A percentile compares a stretch with the other conserved stretches of the same genome.
Evolutionary conservation across 2,329 filamentous ascomycete species (phyloP).

Genomic region (Alternaria solani): DNA sequence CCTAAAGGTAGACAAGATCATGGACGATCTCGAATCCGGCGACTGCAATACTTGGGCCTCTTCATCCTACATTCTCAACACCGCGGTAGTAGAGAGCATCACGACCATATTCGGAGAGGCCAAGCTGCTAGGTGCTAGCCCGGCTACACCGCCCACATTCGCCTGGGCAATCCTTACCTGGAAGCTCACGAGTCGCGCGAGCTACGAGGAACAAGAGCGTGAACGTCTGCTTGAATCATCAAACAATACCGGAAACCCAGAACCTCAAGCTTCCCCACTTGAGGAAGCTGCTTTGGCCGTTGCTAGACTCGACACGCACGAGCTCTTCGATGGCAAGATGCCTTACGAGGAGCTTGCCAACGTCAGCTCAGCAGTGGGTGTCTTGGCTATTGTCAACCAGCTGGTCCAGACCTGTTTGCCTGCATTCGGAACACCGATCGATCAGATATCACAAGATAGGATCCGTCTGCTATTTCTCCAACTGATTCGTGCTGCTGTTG

Average conservation of each 20-base stretch:
- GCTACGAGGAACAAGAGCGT: constrained; percentile 37
- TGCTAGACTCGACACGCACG: constrained; percentile 30
- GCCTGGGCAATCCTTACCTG: constrained; percentile 76
- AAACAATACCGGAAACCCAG: constrained; percentile 18
- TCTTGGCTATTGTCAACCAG: constrained; percentile 37
- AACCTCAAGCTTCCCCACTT: constrained; percentile 29
- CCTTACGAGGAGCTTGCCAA: constrained; percentile 40
- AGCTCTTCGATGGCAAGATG: constrained; percentile 37
- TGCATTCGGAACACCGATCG: constrained; percentile 59
- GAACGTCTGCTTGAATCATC: constrained; percentile 38
- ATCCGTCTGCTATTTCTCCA: constrained; percentile 73
- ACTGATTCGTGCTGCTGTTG: constrained; percentile 72
- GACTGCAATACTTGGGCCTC: constrained; percentile 36
- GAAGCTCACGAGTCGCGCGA: constrained; percentile 34
- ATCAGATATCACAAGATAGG: constrained; percentile 66
- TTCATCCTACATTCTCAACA: constrained; percentile 73
- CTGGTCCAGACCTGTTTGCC: constrained; percentile 38
- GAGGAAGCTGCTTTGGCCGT: constrained; percentile 41
- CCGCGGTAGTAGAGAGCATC: constrained; percentile 73
- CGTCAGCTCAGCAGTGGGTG: constrained; percentile 32
- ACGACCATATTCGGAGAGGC: constrained; percentile 74
- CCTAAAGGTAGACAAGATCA: constrained; percentile 71
- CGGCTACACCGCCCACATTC: constrained; percentile 77
- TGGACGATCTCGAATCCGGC: constrained; percentile 55
- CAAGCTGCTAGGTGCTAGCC: constrained; percentile 60